Base-by-base conservation (phyloP, 768 basidiomycete species). In the Sistotremastrum suecicum region DNA sequence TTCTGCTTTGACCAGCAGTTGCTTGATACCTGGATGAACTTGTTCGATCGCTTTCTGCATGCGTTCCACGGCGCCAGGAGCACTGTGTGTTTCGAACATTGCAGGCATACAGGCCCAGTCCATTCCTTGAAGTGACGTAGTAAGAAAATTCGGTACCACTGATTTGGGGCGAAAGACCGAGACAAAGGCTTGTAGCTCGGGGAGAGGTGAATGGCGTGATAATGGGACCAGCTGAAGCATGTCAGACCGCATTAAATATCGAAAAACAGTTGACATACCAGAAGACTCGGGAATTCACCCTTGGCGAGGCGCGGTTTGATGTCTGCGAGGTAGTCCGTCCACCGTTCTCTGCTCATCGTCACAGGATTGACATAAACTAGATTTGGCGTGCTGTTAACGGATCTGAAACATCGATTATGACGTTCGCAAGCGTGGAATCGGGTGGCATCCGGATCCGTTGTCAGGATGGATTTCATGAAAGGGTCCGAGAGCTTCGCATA, bases 351-450 rank as follows among this genome's bases (percentile, higher is more conserved):
- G 60, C 81, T 77, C 55, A 86, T 82, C 43, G 72, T 75, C 28
- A 84, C 76, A 7, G 90, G 85, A 53, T 92, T 92, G 44, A 98
- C 69, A 48, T 85, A 86, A 0, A 97, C 80, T 33, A 95, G 20
- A 20, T 20, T 20, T 20, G 20, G 20, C 78, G 20, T 64, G 69
- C 41, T 70, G 69, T 4, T 75, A 71, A 42, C 66, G 33, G 45
- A 37, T 42, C 32, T 42, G 36, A 35, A 56, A 53, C 91, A 94
- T 7, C 84, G 75, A 53, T 78, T 65, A 48, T 80, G 80, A 1
- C 88, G 74, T 54, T 97, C 92, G 55, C 94, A 98, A 0, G 92
- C 91, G 56, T 99, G 94, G 56, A 98, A 95, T 1, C 90, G 76
- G 3, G 88, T 84, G 1, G 66, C 62, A 3, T 63, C 58, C 3